A percentile compares a stretch with the other conserved stretches of the same genome.
Evolutionary conservation across 75 land plant species (phyloP).

Genomic region (Adiantum capillusveneris): DNA sequence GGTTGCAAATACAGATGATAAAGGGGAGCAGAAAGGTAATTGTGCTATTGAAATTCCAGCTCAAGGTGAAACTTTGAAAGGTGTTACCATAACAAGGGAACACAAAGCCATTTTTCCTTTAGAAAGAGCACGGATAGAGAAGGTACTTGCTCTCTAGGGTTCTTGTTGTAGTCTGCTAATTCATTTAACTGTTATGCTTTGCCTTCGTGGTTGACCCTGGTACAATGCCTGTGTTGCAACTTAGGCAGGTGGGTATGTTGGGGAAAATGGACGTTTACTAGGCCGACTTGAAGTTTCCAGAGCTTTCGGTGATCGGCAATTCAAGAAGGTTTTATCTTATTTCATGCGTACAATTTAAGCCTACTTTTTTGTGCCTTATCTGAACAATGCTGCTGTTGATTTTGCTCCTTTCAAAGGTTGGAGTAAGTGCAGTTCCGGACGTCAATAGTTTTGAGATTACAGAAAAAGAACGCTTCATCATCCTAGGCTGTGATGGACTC

Average conservation of each 20-base stretch:
- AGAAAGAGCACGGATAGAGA: slow-evolving; percentile 55
- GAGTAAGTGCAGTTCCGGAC: slow-evolving; percentile 75
- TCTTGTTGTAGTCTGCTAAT: too few relatives aligned
- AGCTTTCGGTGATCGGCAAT: slow-evolving; percentile 85
- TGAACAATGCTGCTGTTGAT: neutral
- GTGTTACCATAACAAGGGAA: slow-evolving; percentile 74
- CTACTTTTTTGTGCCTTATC: neutral
- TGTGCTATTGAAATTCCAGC: slow-evolving; percentile 5
- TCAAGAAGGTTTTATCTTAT: slow-evolving; percentile 68
- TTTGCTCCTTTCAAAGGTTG: slow-evolving; percentile 39
- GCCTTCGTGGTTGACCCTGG: too few relatives aligned
- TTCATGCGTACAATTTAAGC: too few relatives aligned
- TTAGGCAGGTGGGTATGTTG: slow-evolving; percentile 74
- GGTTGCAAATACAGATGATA: slow-evolving; percentile 5
- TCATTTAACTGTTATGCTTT: too few relatives aligned
- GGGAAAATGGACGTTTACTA: slow-evolving; percentile 64
- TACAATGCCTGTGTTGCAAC: neutral
- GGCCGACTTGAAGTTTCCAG: slow-evolving; percentile 81
- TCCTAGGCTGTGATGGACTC: slow-evolving; percentile 85
- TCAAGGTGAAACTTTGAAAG: slow-evolving; percentile 28
- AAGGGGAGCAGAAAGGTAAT: slow-evolving; percentile 1
- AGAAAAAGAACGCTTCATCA: slow-evolving; percentile 59
- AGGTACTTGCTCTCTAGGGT: slow-evolving; percentile 32
- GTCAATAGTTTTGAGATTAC: slow-evolving; percentile 72
- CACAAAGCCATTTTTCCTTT: slow-evolving; percentile 56